These are phyloP conservation scores for Trichothecium roseum DNA, from an alignment of 2,329 filamentous ascomycete species.

Conservation along the genomic window DNA sequence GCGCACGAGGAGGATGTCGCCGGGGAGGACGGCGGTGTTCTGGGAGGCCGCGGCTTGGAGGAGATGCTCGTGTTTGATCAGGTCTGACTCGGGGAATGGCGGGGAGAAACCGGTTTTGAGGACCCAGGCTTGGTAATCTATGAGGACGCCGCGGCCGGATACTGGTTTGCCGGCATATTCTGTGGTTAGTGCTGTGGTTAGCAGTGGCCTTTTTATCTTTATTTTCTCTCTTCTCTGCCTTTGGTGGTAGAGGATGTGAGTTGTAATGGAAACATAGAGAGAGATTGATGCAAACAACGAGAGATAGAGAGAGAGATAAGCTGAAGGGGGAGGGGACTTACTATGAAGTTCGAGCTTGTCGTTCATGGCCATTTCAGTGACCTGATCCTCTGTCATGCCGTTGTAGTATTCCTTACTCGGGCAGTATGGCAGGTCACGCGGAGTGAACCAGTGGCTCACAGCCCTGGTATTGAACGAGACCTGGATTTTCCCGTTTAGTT, in stretches of 20 bases:
- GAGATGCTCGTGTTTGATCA: constrained; percentile 14
- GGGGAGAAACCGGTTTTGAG: too few species aligned
- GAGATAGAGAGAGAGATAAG: too few species aligned
- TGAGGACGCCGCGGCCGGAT: constrained; percentile 1
- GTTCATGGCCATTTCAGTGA: not conserved
- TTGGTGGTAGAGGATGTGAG: too few species aligned
- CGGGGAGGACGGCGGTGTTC: not conserved
- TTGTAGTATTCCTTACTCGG: constrained; percentile 3
- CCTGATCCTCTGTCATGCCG: constrained; percentile 1
- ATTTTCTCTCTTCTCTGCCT: too few species aligned
- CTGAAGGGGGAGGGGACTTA: too few species aligned
- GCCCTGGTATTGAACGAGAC: constrained; percentile 4
- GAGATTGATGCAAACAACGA: too few species aligned
- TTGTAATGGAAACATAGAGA: too few species aligned
- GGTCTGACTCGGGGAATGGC: too few species aligned
- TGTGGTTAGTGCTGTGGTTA: too few species aligned
- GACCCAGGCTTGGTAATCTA: constrained; percentile 1
- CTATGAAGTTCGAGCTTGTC: constrained; percentile 2
- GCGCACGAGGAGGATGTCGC: constrained; percentile 3
- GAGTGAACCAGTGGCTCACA: constrained; percentile 5
- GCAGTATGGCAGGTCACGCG: constrained; percentile 2
- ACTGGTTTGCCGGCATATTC: too few species aligned
- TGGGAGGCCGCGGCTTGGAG: not conserved
- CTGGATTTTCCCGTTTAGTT: too few species aligned
- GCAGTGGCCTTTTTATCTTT: too few species aligned